phyloP scores from a whole-genome alignment of 2,329 filamentous ascomycete species.

The Sarocladium strictum region DNA sequence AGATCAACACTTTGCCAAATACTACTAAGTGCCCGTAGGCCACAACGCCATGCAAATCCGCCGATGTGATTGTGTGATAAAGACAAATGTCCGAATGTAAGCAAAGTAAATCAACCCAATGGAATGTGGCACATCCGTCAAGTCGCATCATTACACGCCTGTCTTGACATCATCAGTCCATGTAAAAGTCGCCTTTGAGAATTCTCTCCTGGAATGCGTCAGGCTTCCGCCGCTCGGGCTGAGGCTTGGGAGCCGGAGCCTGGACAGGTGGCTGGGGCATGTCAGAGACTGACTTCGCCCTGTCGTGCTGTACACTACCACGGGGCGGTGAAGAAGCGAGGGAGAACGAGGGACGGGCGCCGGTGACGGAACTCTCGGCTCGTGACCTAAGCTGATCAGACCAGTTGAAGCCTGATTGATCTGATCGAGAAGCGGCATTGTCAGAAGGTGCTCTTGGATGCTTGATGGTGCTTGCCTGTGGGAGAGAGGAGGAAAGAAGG shows the following conservation, averaged over 20 bases:
- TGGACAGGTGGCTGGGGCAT: conserved; percentile 53
- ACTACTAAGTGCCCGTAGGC: not conserved
- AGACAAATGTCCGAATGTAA: conserved; percentile 7
- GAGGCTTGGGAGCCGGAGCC: conserved; percentile 38
- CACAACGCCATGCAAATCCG: conserved; percentile 8
- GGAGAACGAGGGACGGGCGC: conserved; percentile 52
- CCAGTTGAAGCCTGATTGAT: conserved; percentile 89
- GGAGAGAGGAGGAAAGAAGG: conserved; percentile 26
- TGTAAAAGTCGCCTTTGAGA: conserved; percentile 95
- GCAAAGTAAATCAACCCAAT: not conserved
- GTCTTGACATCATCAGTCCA: conserved; percentile 59
- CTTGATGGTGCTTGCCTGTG: conserved; percentile 56
- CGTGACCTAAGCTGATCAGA: conserved; percentile 90
- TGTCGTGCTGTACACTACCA: conserved; percentile 46
- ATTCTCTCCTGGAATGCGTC: conserved; percentile 97
- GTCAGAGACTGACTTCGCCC: conserved; percentile 64
- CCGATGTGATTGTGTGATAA: not conserved
- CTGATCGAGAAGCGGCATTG: conserved; percentile 57
- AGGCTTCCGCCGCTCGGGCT: conserved; percentile 60
- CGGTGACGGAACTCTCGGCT: conserved; percentile 69
- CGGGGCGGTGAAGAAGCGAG: conserved; percentile 43
- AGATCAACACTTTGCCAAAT: not conserved
- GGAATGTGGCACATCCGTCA: not conserved
- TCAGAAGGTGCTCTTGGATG: conserved; percentile 58
- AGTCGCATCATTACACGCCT: conserved; percentile 5